Base-by-base conservation (phyloP, 352 stramenopile species). In the Thraustochytrium striatum region DNA sequence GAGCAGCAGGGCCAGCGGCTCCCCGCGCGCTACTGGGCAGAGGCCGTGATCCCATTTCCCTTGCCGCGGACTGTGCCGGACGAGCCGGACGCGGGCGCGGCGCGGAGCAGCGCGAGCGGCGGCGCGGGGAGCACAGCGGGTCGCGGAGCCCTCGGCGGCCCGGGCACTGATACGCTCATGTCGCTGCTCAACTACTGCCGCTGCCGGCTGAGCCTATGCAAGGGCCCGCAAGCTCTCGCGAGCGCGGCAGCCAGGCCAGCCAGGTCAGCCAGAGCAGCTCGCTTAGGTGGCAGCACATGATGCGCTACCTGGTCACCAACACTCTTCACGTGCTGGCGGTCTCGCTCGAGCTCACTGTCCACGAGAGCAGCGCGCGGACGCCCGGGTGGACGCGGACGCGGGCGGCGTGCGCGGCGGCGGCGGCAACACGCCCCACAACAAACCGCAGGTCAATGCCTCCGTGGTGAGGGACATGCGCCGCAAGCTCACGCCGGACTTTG, bases 1-100 rank as follows among this genome's bases (percentile, higher is more conserved):
- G 65, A 75, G 32, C 65, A 75, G 7, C 38, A 39, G 19, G n/a
- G 30, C 19, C 65, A 75, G 30, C 28, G 38, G 16, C 47, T 75
- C 19, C 39, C 65, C 11, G 16, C 7, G 32, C 44, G 32, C 11
- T 30, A 75, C 25, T 75, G 65, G 65, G 44, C 30, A 7, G 39
- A 43, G 44, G 65, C 65, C 21, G 68, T 61, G 65, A 75, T 75
- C 25, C 65, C 65, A 5, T 75, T 75, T 32, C 41, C 65, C 11
- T 43, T 75, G 8, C 11, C 7, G 3, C 32, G 13, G 19, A 3
- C 0, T 33, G 21, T 16, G 21, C 35, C 3, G 16, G 19, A 7
- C 16, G 25, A 7, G 16, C 59, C 50, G 13, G 9, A 70, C 41
- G 35, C 44, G 59, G 19, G 16, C 9, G 9, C 35, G 0, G 35